These are phyloP conservation scores for Clavispora asparagi DNA, from an alignment of 805 yeast species.

Conservation along the genomic window DNA sequence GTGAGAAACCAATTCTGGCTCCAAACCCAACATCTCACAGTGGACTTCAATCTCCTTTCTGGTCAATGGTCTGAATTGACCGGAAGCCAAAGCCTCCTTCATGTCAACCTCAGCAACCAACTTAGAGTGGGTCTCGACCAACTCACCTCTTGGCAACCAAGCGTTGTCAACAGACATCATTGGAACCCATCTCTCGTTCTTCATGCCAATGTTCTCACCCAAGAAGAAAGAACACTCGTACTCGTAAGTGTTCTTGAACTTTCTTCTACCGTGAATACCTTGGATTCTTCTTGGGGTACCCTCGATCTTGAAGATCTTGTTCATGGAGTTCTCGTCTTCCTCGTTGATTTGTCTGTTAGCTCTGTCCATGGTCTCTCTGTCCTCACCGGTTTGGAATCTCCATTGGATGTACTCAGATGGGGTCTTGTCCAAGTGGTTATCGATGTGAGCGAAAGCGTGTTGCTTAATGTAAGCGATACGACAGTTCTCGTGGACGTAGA, in stretches of 20 bases:
- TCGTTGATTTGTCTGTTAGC: slow-evolving; percentile 98
- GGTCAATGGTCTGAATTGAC: slow-evolving; percentile 99
- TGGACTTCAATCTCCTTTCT: slow-evolving; percentile 99
- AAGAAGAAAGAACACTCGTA: slow-evolving; percentile 96
- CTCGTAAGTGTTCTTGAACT: slow-evolving; percentile 99
- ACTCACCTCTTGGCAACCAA: slow-evolving; percentile 99
- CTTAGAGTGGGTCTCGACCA: slow-evolving; percentile 92
- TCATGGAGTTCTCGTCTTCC: slow-evolving; percentile 96
- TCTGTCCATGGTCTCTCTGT: slow-evolving; percentile 99
- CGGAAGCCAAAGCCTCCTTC: slow-evolving; percentile 99
- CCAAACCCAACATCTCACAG: slow-evolving; percentile 98
- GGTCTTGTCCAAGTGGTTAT: slow-evolving; percentile 97
- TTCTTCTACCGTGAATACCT: slow-evolving; percentile 93
- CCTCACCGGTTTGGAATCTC: slow-evolving; percentile 99
- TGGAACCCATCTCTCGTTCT: slow-evolving; percentile 98
- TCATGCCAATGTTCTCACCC: slow-evolving; percentile 99
- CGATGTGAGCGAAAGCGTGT: slow-evolving; percentile 99
- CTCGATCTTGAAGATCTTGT: slow-evolving; percentile 98
- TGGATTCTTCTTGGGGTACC: slow-evolving; percentile 97
- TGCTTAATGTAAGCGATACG: slow-evolving; percentile 99
- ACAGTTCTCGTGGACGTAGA: slow-evolving; percentile 98
- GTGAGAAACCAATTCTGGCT: slow-evolving; percentile 98
- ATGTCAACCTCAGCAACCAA: slow-evolving; percentile 99
- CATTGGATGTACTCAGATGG: slow-evolving; percentile 99
- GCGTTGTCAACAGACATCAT: slow-evolving; percentile 99